Evolutionary conservation across 2,329 filamentous ascomycete genomes (phyloP).

Genomic region (Scortechinia acanthostroma): DNA sequence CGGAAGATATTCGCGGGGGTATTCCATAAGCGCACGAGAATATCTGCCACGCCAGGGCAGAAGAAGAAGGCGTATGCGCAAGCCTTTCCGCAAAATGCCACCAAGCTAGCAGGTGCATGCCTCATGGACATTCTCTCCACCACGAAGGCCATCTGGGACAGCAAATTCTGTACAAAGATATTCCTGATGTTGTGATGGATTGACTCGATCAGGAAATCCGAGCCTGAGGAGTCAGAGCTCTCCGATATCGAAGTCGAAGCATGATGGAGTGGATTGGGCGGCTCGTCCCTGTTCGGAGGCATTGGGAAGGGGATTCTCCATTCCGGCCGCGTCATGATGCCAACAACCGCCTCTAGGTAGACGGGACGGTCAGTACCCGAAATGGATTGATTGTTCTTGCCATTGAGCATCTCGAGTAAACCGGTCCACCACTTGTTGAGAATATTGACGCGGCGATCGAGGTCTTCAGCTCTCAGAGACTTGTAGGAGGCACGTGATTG

Average conservation of each 20-base stretch:
- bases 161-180: constrained; percentile 62
- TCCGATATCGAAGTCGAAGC: constrained; percentile 18
- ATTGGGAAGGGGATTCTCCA: constrained; percentile 48
- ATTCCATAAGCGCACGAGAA: constrained; percentile 61
- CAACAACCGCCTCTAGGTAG: constrained; percentile 62
- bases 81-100: constrained; percentile 67
- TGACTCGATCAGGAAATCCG: constrained; percentile 63
- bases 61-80: constrained; percentile 71
- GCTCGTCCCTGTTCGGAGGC: constrained; percentile 13
- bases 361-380: constrained; percentile 64
- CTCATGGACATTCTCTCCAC: constrained; percentile 68
- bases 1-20: constrained; percentile 48
- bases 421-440: constrained; percentile 73
- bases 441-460: constrained; percentile 61
- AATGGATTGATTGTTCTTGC: constrained; percentile 61
- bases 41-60: constrained; percentile 63
- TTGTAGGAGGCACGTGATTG: constrained; percentile 48
- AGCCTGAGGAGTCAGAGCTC: constrained; percentile 43
- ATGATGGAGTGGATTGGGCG: constrained; percentile 6
- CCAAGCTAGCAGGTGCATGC: constrained; percentile 42
- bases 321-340: constrained; percentile 66
- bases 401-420: constrained; percentile 61
- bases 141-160: constrained; percentile 65
- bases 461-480: constrained; percentile 55
- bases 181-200: constrained; percentile 68